Percentiles rank a stretch among this genome's conserved stretches.
phyloP scores from a whole-genome alignment of 1,139 yeast genomes.

The Pichia sp. region DNA sequence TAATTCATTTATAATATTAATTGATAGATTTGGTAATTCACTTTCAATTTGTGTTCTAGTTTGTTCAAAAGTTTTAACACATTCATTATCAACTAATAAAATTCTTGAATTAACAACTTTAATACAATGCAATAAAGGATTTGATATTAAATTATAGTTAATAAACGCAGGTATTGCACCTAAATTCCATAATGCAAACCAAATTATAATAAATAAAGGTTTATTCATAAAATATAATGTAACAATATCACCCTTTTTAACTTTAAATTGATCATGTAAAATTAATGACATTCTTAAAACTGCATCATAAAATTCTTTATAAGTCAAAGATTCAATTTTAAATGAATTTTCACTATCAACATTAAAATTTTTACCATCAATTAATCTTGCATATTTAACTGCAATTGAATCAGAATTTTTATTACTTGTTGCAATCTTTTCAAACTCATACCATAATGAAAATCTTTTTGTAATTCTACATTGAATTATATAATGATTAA shows the following conservation, averaged over 20 bases:
- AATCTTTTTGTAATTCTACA: constrained; percentile 28
- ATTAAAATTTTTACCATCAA: constrained; percentile 13
- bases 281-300: constrained; percentile 62
- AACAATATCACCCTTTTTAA: constrained; percentile 62
- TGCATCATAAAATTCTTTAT: constrained; percentile 58
- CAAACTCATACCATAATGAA: constrained; percentile 25
- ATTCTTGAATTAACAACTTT: constrained; percentile 59
- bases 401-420: constrained; percentile 16
- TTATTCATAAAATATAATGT: constrained; percentile 78
- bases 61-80: constrained; percentile 48
- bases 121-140: constrained; percentile 76
- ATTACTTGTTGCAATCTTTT: constrained; percentile 12
- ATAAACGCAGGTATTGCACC: constrained; percentile 88
- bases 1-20: constrained; percentile 49
- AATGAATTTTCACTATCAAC: constrained; percentile 47
- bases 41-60: constrained; percentile 44
- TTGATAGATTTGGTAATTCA: constrained; percentile 30
- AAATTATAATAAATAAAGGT: constrained; percentile 70
- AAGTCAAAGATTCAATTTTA: constrained; percentile 58
- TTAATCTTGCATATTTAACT: constrained; percentile 18
- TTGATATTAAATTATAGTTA: constrained; percentile 72
- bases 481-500: constrained; percentile 40
- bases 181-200: constrained; percentile 87
- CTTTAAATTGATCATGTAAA: constrained; percentile 56
- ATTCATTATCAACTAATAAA: constrained; percentile 65